Percentiles rank a stretch among this genome's conserved stretches.
Evolutionary conservation across 129 eudicot species (phyloP).

Genomic region (Centella asiatica): DNA sequence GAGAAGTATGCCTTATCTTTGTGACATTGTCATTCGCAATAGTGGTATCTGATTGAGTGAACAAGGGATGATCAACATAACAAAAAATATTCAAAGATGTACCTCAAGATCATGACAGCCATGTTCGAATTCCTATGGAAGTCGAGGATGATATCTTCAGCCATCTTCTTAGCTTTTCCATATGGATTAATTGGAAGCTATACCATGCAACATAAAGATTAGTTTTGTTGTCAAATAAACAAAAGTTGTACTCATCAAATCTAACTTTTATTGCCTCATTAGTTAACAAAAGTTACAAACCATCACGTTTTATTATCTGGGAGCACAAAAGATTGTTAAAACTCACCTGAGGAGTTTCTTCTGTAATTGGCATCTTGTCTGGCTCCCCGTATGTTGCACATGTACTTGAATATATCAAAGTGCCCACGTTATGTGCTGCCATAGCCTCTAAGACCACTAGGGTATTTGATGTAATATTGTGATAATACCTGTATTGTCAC

Average conservation of each 20-base stretch:
- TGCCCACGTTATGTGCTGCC: constrained; percentile 58
- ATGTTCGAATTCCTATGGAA: constrained; percentile 41
- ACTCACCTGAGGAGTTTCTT: constrained; percentile 73
- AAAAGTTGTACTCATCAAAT: neutral
- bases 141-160: constrained; percentile 62
- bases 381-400: constrained; percentile 97
- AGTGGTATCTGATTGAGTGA: neutral
- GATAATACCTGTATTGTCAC: constrained; percentile 57
- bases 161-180: constrained; percentile 69
- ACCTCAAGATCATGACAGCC: constrained; percentile 65
- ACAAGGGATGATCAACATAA: neutral
- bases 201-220: constrained; percentile 17
- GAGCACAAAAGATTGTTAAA: neutral
- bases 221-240: neutral
- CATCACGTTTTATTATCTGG: neutral
- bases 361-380: constrained; percentile 79
- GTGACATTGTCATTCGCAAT: neutral
- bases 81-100: neutral
- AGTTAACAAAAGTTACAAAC: neutral
- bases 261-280: neutral
- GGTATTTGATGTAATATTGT: constrained; percentile 83
- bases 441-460: constrained; percentile 66
- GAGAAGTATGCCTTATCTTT: neutral
- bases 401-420: constrained; percentile 81
- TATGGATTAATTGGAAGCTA: constrained; percentile 56